phyloP scores from a whole-genome alignment of 2,329 filamentous ascomycete species.

The Fusarium kyushuense region DNA sequence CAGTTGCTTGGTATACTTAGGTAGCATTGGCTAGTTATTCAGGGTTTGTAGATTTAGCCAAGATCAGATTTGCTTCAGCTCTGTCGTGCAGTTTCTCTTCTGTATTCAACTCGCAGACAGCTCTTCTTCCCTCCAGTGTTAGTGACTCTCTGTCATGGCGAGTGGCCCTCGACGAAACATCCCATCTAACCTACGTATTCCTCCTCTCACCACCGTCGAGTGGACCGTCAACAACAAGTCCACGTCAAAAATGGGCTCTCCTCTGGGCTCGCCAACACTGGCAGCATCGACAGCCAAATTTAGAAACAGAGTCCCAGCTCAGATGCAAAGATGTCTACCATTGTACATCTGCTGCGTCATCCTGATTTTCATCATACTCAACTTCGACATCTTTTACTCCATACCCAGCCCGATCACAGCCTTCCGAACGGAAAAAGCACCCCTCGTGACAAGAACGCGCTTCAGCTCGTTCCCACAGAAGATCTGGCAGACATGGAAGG shows the following conservation, averaged over 20 bases:
- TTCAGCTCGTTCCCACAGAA: constrained; percentile 69
- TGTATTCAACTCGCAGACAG: constrained; percentile 3
- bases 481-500: constrained; percentile 84
- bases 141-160: constrained; percentile 37
- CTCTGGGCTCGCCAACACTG: constrained; percentile 54
- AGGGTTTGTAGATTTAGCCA: constrained; percentile 1
- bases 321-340: constrained; percentile 61
- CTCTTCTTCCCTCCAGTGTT: background rate
- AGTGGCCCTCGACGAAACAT: constrained; percentile 41
- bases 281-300: constrained; percentile 54
- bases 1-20: constrained; percentile 21
- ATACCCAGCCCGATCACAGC: constrained; percentile 43
- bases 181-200: constrained; percentile 40
- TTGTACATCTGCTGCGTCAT: constrained; percentile 60
- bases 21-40: background rate
- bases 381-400: constrained; percentile 56
- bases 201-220: constrained; percentile 30
- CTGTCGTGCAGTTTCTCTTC: constrained; percentile 8
- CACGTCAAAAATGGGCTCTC: constrained; percentile 47
- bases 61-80: background rate
- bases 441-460: constrained; percentile 26
- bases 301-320: constrained; percentile 57
- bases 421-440: constrained; percentile 26
- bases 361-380: constrained; percentile 61
- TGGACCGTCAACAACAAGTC: constrained; percentile 24